phyloP scores from a whole-genome alignment of 2,329 filamentous ascomycete genomes.

The Pseudocercospora fuligena region DNA sequence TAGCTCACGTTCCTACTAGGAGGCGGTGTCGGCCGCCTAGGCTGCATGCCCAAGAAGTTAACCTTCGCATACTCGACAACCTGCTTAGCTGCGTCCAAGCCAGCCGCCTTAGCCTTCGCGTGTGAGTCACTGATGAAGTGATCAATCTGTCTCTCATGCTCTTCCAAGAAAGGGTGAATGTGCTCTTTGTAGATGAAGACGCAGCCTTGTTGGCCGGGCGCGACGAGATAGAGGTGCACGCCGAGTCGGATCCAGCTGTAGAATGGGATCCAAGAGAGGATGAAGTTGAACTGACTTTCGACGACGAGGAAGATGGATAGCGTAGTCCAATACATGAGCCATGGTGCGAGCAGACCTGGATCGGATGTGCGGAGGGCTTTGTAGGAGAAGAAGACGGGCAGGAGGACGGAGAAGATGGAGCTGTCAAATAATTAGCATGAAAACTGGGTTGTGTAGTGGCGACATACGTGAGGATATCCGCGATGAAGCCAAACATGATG shows the following conservation, averaged over 20 bases:
- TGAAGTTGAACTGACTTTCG: conserved; percentile 87
- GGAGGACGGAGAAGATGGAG: conserved; percentile 85
- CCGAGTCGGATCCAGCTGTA: conserved; percentile 88
- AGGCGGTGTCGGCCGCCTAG: conserved; percentile 57
- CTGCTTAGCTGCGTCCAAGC: conserved; percentile 62
- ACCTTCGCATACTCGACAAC: conserved; percentile 66
- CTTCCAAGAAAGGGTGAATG: conserved; percentile 83
- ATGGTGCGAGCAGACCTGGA: conserved; percentile 87
- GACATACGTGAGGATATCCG: conserved; percentile 77
- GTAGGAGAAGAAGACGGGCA: conserved; percentile 96
- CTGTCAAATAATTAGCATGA: conserved; percentile 51
- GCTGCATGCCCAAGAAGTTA: conserved; percentile 77
- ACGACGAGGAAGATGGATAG: conserved; percentile 78
- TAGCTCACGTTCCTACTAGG: conserved; percentile 61
- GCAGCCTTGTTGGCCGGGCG: conserved; percentile 96
- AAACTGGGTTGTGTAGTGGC: neutral
- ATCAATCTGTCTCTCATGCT: conserved; percentile 89
- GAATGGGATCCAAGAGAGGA: conserved; percentile 90
- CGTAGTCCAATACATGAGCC: conserved; percentile 99
- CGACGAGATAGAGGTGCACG: conserved; percentile 90
- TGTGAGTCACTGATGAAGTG: conserved; percentile 83
- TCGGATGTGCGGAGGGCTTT: conserved; percentile 94
- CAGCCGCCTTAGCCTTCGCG: conserved; percentile 75
- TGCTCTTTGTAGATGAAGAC: conserved; percentile 82
- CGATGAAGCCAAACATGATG: conserved; percentile 75